Evolutionary conservation across 192 early-diverging fungal genomes (phyloP), one percentile per base, ranked within the genome.

Genomic region (Phycomyces blakesleeanus): DNA sequence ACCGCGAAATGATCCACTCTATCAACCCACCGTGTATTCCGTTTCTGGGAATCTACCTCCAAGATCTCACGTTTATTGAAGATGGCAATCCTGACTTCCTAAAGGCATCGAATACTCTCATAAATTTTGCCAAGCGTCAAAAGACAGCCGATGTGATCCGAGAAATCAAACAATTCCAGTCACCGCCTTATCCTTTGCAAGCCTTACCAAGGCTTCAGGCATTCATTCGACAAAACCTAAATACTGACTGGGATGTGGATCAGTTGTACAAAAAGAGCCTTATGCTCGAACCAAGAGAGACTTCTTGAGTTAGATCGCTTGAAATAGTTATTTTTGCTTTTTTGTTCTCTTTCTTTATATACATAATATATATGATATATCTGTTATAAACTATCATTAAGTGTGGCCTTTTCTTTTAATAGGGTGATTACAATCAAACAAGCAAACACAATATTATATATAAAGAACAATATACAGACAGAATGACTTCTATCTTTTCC

Each of bases 101-200:
- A 11, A 74, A 80, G 50, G 81, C 74, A 63, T 56, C 74, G 16
- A 70, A 78, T 2, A 80, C 77, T 14, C 78, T 96, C 34, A 94
- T 98, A 79, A 98, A 98, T 71, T 97, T 97, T 81, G 84, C 82
- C 57, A 97, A 97, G 77, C 85, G 89, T 39, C 85, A 84, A 72
- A 92, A 89, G 65, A 90, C 89, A 6, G 93, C 93, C 3, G 89
- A 92, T 61, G 90, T 94, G 20, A 89, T 98, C 75, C 87, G 88
- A 20, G 93, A 96, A 56, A 87, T 95, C 59, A 91, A 96, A 74
- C 90, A 93, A 73, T 98, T 90, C 76, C 93, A 95, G 77, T 85
- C 87, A 14, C 84, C 83, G 8, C 86, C 90, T 21, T 98, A 95
- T 67, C 79, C 82, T 59, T 70, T 96, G 20, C 87, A 80, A 0